Evolutionary conservation across 192 early-diverging fungal genomes (phyloP).

Genomic region (Coemansia aciculifera): DNA sequence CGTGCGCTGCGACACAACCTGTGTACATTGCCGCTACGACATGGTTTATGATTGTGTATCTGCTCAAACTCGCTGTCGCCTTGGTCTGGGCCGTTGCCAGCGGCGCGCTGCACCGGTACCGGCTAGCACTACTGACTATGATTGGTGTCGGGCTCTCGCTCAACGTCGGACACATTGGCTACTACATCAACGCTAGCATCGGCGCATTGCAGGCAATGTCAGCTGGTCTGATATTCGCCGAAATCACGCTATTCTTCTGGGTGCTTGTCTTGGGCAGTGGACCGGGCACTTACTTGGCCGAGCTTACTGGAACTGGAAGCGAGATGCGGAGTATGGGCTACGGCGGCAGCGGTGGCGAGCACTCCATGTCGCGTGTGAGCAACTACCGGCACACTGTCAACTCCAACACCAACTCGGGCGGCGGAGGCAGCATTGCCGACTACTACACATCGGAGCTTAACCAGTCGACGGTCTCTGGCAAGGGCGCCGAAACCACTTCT

Average conservation of each 20-base stretch:
- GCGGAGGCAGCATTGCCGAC: constrained; percentile 37
- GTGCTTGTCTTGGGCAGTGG: constrained; percentile 68
- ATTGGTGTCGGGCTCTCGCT: constrained; percentile 41
- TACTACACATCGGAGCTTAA: constrained; percentile 44
- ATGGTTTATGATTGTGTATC: constrained; percentile 52
- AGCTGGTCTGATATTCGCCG: constrained; percentile 54
- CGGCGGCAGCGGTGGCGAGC: constrained; percentile 1
- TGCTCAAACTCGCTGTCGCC: constrained; percentile 23
- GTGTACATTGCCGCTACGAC: constrained; percentile 41
- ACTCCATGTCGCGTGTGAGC: constrained; percentile 32
- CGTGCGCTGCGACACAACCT: constrained; percentile 43
- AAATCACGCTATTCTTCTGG: constrained; percentile 64
- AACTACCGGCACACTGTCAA: constrained; percentile 47
- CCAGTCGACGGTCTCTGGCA: constrained; percentile 40
- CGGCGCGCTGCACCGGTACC: constrained; percentile 48
- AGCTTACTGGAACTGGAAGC: constrained; percentile 40
- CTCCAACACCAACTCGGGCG: constrained; percentile 19
- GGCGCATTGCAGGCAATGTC: constrained; percentile 51
- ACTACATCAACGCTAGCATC: constrained; percentile 51
- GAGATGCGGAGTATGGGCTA: constrained; percentile 19
- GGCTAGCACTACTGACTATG: constrained; percentile 50
- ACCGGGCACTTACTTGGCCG: constrained; percentile 57
- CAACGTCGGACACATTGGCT: constrained; percentile 47
- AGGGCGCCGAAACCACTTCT: constrained; percentile 40
- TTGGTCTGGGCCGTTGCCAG: constrained; percentile 32